These are phyloP conservation scores for Bacidia gigantensis DNA, from an alignment of 495 filamentous ascomycete genomes.

Conservation along the genomic window DNA sequence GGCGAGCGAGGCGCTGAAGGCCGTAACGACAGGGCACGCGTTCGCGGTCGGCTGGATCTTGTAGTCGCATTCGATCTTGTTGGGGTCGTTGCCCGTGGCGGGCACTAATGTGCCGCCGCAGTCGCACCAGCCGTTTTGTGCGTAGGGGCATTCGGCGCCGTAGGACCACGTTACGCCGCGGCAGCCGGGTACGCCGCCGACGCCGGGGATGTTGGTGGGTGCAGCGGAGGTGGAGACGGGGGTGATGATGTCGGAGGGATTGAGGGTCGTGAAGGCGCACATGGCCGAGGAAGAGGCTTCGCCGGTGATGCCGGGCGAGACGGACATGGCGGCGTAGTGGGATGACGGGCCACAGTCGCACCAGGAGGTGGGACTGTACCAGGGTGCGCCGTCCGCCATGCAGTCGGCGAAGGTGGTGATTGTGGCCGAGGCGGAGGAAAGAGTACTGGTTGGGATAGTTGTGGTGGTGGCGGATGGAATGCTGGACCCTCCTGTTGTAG, in stretches of 20 bases:
- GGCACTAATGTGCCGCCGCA: background rate
- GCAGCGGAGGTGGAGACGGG: background rate
- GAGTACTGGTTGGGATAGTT: background rate
- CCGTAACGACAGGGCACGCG: slow-evolving; percentile 3
- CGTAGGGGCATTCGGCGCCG: slow-evolving; percentile 1
- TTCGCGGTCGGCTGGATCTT: slow-evolving; percentile 2
- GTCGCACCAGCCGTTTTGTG: slow-evolving; percentile 3
- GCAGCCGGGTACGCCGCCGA: slow-evolving; percentile 2
- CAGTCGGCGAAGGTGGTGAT: background rate
- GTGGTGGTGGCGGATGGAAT: background rate
- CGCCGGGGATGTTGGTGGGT: slow-evolving; percentile 5
- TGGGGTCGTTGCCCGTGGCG: background rate
- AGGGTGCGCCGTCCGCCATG: slow-evolving; percentile 6
- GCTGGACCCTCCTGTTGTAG: background rate
- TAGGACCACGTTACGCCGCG: background rate
- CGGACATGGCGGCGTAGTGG: background rate
- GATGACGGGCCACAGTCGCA: background rate
- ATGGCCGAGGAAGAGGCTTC: background rate
- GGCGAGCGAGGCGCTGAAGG: background rate
- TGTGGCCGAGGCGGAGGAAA: no score
- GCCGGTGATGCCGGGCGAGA: background rate
- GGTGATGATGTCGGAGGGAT: background rate
- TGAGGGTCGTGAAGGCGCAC: background rate
- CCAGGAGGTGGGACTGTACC: slow-evolving; percentile 7
- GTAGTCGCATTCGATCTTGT: slow-evolving; percentile 3